Base-by-base conservation (phyloP, 768 basidiomycete species). In the Hortiboletus campestris region DNA sequence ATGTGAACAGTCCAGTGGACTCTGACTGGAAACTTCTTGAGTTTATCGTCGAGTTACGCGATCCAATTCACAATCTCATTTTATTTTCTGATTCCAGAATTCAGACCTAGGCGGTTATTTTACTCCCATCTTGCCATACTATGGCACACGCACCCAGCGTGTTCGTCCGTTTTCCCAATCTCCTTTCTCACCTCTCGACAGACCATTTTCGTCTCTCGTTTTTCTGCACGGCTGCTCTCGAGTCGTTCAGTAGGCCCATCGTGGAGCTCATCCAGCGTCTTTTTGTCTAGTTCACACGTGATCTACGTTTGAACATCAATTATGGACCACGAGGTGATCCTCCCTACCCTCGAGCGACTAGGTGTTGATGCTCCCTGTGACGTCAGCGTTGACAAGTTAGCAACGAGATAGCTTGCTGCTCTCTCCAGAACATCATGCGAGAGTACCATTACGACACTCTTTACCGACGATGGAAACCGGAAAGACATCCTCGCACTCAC, bases 401-500 rank as follows among this genome's bases (percentile, higher is more conserved):
- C 69, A 2, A 60, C 56, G n/a, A n/a, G 31, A 13, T 75, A 72
- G 72, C 64, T 74, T 47, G 35, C 58, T 1, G 45, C 59, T 0
- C 74, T 74, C 34, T 35, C 58, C 17, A 25, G 42, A 3, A 53
- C 53, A 16, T n/a, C n/a, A 49, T 55, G 9, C 63, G 59, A 35
- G 36, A 61, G 5, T 46, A 55, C 38, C 25, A 25, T 70, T n/a
- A 42, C 52, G 16, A 29, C 45, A 9, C 63, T 76, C 13, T 64
- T 79, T 44, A 52, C 74, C 58, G 61, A 67, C 1, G 72, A 72
- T 6, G 48, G 55, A 12, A 45, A 73, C 55, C 81, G 78, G 81
- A 66, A 80, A 25, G 81, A 82, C 61, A 69, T 76, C 36, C 70
- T 80, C 17, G 69, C 76, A 1, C 63, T 81, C 22, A 81, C 81